A percentile compares a stretch with the other conserved stretches of the same genome.
phyloP scores from a whole-genome alignment of 2,329 filamentous ascomycete species.

The Trichophyton rubrum region DNA sequence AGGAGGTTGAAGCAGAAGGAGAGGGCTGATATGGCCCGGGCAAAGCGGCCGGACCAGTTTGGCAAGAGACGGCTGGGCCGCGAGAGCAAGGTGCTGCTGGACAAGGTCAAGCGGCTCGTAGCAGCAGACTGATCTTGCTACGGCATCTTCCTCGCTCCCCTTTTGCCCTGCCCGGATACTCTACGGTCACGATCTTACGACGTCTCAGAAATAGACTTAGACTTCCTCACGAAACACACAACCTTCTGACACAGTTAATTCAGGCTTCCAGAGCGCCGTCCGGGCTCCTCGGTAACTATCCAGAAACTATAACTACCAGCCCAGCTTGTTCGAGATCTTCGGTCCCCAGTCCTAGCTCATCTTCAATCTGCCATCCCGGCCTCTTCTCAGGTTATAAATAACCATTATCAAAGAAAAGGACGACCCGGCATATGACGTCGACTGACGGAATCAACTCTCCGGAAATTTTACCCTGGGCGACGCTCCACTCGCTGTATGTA shows the following conservation, averaged over 20 bases:
- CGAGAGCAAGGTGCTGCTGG: constrained; percentile 65
- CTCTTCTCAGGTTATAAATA: not conserved
- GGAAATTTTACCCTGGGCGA: not conserved
- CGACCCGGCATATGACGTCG: not conserved
- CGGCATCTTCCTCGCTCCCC: not conserved
- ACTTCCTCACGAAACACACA: not conserved
- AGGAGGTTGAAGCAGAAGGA: constrained; percentile 62
- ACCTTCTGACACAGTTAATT: not conserved
- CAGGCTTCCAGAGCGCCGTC: not conserved
- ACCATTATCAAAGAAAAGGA: no score
- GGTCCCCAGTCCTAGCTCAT: not conserved
- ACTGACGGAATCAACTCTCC: not conserved
- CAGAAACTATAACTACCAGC: not conserved
- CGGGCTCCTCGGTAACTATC: not conserved
- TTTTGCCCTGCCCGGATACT: not conserved
- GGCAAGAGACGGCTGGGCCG: constrained; percentile 69
- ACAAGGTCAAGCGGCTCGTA: constrained; percentile 64
- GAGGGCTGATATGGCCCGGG: constrained; percentile 50
- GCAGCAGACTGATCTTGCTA: not conserved
- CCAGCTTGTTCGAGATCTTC: not conserved
- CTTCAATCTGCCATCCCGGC: not conserved
- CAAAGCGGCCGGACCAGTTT: constrained; percentile 48
- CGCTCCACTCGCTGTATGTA: not conserved
- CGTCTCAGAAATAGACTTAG: not conserved
- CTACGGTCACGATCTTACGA: not conserved